phyloP scores from a whole-genome alignment of 2,329 filamentous ascomycete species.

The Diaporthe citriasiana region DNA sequence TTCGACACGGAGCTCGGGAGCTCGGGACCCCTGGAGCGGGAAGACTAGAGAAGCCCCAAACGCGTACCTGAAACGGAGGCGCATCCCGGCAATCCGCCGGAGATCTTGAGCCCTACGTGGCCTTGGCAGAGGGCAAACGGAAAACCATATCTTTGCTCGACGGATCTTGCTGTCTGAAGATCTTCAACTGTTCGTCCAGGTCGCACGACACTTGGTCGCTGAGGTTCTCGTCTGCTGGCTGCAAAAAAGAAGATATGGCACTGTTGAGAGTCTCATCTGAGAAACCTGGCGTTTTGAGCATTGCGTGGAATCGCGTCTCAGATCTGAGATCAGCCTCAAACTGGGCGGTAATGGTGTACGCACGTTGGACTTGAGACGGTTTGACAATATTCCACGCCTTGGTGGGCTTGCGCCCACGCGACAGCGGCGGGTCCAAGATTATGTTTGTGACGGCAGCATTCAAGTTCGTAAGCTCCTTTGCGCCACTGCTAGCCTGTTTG shows the following conservation, averaged over 20 bases:
- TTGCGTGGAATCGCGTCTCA: constrained; percentile 59
- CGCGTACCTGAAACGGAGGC: constrained; percentile 40
- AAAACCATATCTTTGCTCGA: constrained; percentile 53
- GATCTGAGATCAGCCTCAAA: constrained; percentile 61
- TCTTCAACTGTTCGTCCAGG: constrained; percentile 56
- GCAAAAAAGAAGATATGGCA: constrained; percentile 63
- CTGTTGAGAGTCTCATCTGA: constrained; percentile 61
- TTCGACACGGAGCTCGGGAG: constrained; percentile 23
- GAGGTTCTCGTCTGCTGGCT: constrained; percentile 48
- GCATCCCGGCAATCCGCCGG: constrained; percentile 2
- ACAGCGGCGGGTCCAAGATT: constrained; percentile 75
- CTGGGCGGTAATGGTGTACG: constrained; percentile 77
- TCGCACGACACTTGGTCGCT: constrained; percentile 55
- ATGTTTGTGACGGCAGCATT: constrained; percentile 89
- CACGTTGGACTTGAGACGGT: constrained; percentile 77
- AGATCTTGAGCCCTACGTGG: constrained; percentile 25
- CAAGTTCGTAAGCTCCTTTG: constrained; percentile 77
- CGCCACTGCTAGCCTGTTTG: constrained; percentile 66
- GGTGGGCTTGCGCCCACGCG: constrained; percentile 55
- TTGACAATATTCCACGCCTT: constrained; percentile 79
- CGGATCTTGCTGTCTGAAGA: constrained; percentile 55
- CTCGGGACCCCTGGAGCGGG: constrained; percentile 13
- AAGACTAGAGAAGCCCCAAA: constrained; percentile 28
- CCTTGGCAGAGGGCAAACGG: constrained; percentile 45
- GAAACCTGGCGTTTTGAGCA: constrained; percentile 64